Evolutionary conservation across 208 protist genomes (phyloP), one percentile per base, ranked within the genome.

Genomic region (Zelonia costaricensis): DNA sequence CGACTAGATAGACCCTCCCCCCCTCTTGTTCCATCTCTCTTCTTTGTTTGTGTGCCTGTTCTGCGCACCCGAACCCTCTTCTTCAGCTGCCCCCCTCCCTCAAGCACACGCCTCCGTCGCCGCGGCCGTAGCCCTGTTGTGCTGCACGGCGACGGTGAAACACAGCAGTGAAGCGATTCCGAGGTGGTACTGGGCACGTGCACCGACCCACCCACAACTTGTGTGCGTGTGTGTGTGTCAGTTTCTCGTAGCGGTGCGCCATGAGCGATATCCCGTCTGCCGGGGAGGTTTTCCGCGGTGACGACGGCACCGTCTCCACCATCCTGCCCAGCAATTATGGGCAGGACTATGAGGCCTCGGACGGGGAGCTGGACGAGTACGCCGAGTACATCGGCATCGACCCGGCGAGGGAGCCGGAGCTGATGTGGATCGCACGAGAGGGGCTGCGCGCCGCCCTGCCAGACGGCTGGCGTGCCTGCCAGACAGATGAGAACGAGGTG

Each of bases 321-420:
- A 78, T 98, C 16, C 84, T 98, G 4, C 87, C 95, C n/a, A 84
- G 93, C 30, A 79, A 81, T 23, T 90, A 86, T 55, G 91, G 97
- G 40, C 78, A 90, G 16, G 78, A 94, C 51, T 93, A 93, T 39
- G 85, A 96, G 31, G 93, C 94, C 3, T 83, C 91, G 12, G 48
- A 88, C 39, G 81, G 95, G 18, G 92, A 97, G 65, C 57, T 98
- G 28, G 53, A 82, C 39, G 92, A 98, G 60, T 98, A 98, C 70
- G 97, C 97, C 13, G 76, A 92, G 63, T 98, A 81, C 80, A 78
- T 98, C 38, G 97, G 94, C 42, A 95, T 98, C 64, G 84, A 97
- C 52, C 48, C 76, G 0, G 74, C 53, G 15, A 76, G 55, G 22
- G 91, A 98, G 52, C 73, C 64, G 27, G 78, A 97, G 31, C 64